A percentile compares a stretch with the other conserved stretches of the same genome.
These are phyloP conservation scores for Crithidia fasciculata DNA, from an alignment of 208 protist species.

Conservation along the genomic window DNA sequence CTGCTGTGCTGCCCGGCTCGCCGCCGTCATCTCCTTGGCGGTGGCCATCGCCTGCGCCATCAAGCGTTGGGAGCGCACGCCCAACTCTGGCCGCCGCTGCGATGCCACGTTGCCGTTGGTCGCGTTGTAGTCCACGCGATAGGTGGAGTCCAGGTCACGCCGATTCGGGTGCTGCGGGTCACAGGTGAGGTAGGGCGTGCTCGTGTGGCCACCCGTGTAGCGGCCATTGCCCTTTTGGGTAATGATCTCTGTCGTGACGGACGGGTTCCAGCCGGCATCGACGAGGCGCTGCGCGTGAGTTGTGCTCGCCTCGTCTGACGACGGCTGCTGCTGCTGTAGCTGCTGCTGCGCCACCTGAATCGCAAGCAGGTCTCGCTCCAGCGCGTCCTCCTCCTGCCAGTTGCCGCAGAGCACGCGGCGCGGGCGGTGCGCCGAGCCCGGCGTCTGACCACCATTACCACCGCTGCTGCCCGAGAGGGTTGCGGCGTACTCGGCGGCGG, in stretches of 20 bases:
- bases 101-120: constrained; percentile 55
- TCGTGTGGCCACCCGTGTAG: constrained; percentile 72
- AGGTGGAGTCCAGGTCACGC: constrained; percentile 63
- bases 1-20: constrained; percentile 20
- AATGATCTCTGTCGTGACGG: constrained; percentile 67
- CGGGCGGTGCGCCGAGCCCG: constrained; percentile 12
- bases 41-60: constrained; percentile 60
- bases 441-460: background rate
- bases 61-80: constrained; percentile 71
- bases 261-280: constrained; percentile 31
- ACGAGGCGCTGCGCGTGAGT: constrained; percentile 11
- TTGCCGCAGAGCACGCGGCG: constrained; percentile 90
- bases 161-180: constrained; percentile 52
- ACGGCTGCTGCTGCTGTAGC: constrained; percentile 3
- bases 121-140: constrained; percentile 75
- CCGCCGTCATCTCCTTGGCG: constrained; percentile 49
- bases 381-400: constrained; percentile 84
- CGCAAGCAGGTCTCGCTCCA: constrained; percentile 73
- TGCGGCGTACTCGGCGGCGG: constrained; percentile 18
- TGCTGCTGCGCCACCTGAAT: constrained; percentile 44
- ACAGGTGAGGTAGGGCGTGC: constrained; percentile 79
- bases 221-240: constrained; percentile 39
- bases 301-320: constrained; percentile 1
- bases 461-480: background rate
- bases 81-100: constrained; percentile 61